phyloP scores from a whole-genome alignment of 768 basidiomycete genomes.

The Suillus variegatus region DNA sequence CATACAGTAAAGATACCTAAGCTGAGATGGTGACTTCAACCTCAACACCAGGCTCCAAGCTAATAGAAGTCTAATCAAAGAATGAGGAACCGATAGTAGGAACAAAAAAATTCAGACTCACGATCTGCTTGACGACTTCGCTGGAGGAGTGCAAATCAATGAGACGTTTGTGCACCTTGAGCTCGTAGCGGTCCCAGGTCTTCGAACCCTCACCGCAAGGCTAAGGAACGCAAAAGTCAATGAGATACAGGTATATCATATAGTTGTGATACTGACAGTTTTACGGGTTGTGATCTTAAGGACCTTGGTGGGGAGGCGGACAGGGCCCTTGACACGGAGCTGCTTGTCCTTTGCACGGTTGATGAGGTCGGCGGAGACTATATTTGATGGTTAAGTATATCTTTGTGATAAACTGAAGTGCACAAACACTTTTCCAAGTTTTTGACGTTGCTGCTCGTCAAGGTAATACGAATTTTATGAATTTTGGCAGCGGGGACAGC shows the following conservation, averaged over 20 bases:
- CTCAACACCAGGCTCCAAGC: conserved; percentile 98
- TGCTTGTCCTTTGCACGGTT: conserved; percentile 99
- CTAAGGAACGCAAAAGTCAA: conserved; percentile 38
- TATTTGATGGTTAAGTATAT: conserved; percentile 30
- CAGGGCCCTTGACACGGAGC: conserved; percentile 98
- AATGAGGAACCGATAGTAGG: conserved; percentile 9
- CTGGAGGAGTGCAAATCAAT: conserved; percentile 98
- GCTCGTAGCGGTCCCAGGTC: conserved; percentile 99
- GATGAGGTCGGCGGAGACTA: conserved; percentile 95
- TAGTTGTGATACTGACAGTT: conserved; percentile 60
- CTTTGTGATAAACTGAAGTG: neutral
- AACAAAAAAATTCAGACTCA: conserved; percentile 43
- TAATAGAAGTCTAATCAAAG: conserved; percentile 83
- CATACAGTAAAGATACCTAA: conserved; percentile 32
- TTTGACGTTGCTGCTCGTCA: conserved; percentile 97
- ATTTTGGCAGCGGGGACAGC: conserved; percentile 87
- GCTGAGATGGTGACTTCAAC: conserved; percentile 97
- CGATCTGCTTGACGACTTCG: conserved; percentile 99
- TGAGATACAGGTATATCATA: neutral
- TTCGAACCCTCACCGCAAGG: conserved; percentile 99
- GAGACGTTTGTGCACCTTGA: conserved; percentile 99
- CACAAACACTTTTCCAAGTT: conserved; percentile 95
- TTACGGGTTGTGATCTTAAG: conserved; percentile 99
- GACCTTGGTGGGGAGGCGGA: conserved; percentile 98
- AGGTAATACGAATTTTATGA: conserved; percentile 99